Percentiles rank a stretch among this genome's conserved stretches.
These are phyloP conservation scores for Pseudopithomyces chartarum DNA, from an alignment of 2,329 filamentous ascomycete genomes.

Conservation along the genomic window DNA sequence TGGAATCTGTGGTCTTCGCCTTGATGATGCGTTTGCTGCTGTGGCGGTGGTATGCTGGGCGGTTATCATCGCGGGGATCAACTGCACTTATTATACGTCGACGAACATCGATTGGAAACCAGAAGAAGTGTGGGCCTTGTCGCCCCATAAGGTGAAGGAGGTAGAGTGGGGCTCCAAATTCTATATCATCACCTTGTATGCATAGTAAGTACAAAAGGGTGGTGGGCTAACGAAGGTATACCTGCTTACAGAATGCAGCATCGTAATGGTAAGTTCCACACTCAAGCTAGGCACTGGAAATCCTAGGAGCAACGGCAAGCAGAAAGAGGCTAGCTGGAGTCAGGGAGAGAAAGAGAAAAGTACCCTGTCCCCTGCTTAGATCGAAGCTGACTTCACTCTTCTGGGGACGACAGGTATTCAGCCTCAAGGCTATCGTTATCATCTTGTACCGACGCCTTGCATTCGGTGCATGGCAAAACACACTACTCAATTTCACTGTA, in stretches of 20 bases:
- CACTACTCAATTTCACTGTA: slow-evolving; percentile 11
- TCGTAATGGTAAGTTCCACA: background rate
- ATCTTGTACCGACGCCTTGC: slow-evolving; percentile 18
- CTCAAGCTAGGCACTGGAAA: no score
- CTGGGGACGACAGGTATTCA: slow-evolving; percentile 7
- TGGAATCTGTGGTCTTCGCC: slow-evolving; percentile 5
- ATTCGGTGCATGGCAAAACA: slow-evolving; percentile 14
- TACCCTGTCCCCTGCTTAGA: background rate
- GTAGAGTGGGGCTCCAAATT: slow-evolving; percentile 15
- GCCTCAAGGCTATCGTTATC: slow-evolving; percentile 19
- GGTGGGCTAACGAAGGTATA: background rate
- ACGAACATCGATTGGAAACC: slow-evolving; percentile 16
- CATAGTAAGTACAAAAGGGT: slow-evolving; percentile 10
- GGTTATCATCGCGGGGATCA: slow-evolving; percentile 8
- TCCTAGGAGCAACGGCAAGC: background rate
- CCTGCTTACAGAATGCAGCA: background rate
- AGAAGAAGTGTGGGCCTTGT: slow-evolving; percentile 11
- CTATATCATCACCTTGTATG: slow-evolving; percentile 17
- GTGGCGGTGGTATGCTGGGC: slow-evolving; percentile 13
- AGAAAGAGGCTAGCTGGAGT: background rate
- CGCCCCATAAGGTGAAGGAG: slow-evolving; percentile 6
- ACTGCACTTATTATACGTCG: slow-evolving; percentile 15
- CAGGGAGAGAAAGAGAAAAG: background rate
- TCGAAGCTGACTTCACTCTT: background rate
- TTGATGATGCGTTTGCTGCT: slow-evolving; percentile 13